Base-by-base conservation (phyloP, 2,329 filamentous ascomycete genomes). In the Penicillium digitatum region DNA sequence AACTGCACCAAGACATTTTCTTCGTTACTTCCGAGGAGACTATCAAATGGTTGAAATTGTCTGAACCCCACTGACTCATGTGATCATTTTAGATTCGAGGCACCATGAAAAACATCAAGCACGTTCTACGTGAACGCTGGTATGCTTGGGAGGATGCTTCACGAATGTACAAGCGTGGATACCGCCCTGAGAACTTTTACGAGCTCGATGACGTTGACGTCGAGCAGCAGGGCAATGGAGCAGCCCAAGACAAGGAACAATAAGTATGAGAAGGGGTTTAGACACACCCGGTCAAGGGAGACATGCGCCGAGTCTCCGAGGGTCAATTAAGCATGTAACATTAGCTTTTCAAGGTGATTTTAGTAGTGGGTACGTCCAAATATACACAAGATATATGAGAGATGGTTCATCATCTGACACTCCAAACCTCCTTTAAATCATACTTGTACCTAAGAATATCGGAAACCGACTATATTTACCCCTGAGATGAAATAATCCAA, bases 101-200 rank as follows among this genome's bases (percentile, higher is more conserved):
- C 70, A 96, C 93, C 24, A 90, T 93, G 83, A 83, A 84, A 67
- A 80, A 82, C 43, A 95, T 97, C 74, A 90, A 90, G 77, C 88
- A 94, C 63, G 83, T 87, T 47, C 78, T 97, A 67, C 93, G 89
- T 34, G 92, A 96, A 76, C 83, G 93, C 66, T 94, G 85, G 77
- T 93, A 96, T 75, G 83, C 89, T 10, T 97, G 90, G 88, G 72
- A 74, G 54, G 74, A 76, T 37, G 74, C 74, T 32, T 66, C 68
- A 50, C 66, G 66, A 37, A 63, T 74, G 38, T 75, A 72, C 54
- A 59, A 71, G 27, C 61, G 64, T 22, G 73, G 72, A 44, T 69
- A 71, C 47, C 69, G 71, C 40, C 73, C 73, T 16, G 65, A 69
- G 51, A 61, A 67, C 34, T 55, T 55, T 24, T 22, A 49, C 14